Conservation (phyloP, 495 filamentous ascomycete species). For the Penicillium pulvis region DNA sequence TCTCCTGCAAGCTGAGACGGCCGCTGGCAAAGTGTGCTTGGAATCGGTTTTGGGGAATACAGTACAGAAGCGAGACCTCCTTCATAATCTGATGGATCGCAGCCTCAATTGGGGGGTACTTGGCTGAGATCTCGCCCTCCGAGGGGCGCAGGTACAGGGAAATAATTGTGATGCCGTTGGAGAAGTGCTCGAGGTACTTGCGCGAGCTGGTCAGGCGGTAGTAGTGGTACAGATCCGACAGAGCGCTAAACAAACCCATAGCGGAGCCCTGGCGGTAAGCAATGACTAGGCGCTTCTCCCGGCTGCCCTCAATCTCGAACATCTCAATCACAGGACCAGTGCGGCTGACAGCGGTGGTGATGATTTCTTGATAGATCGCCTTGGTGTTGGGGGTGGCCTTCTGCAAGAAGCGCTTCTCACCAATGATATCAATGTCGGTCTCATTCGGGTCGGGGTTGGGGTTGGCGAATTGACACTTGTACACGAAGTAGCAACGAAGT, state of each 20-base stretch:
- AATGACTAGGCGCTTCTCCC: conserved; percentile 90
- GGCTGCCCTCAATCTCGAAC: conserved; percentile 88
- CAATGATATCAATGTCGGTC: conserved; percentile 87
- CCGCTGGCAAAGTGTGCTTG: conserved; percentile 88
- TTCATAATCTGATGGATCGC: conserved; percentile 99
- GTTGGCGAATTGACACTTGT: conserved; percentile 88
- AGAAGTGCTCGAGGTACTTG: conserved; percentile 99
- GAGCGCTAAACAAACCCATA: conserved; percentile 88
- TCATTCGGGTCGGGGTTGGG: conserved; percentile 70
- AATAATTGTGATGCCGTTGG: conserved; percentile 95
- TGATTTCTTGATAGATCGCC: conserved; percentile 89
- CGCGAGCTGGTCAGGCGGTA: conserved; percentile 94
- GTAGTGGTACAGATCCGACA: conserved; percentile 97
- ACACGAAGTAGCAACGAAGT: conserved; percentile 97
- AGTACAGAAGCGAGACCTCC: conserved; percentile 95
- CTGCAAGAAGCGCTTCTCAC: conserved; percentile 89
- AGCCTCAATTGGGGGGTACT: conserved; percentile 79
- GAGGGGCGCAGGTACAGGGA: conserved; percentile 86
- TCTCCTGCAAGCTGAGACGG: conserved; percentile 89
- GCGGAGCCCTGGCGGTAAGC: conserved; percentile 93
- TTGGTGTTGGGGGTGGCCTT: conserved; percentile 96
- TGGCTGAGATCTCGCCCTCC: conserved; percentile 51
- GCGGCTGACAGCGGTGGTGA: conserved; percentile 76
- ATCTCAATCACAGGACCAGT: conserved; percentile 96
- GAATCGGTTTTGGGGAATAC: conserved; percentile 95